These are phyloP conservation scores for Cladophialophora psammophila DNA, from an alignment of 2,329 filamentous ascomycete species.

Conservation along the genomic window DNA sequence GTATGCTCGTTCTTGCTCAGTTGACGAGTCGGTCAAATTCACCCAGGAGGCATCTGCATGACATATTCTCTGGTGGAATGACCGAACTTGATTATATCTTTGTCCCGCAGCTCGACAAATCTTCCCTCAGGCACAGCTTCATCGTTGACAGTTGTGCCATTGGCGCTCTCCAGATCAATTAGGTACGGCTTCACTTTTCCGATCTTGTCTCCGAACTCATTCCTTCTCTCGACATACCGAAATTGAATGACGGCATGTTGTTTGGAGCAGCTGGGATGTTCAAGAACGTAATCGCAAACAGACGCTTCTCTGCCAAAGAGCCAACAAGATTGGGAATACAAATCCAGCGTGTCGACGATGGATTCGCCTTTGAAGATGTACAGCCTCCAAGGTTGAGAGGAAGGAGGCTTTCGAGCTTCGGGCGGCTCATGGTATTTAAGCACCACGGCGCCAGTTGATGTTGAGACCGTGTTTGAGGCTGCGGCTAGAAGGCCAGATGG, in stretches of 20 bases:
- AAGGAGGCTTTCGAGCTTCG: constrained; percentile 86
- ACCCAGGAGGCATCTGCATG: constrained; percentile 73
- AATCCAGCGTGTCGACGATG: constrained; percentile 79
- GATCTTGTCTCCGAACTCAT: constrained; percentile 84
- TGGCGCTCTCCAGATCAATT: constrained; percentile 91
- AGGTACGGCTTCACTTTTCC: constrained; percentile 85
- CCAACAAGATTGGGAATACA: constrained; percentile 85
- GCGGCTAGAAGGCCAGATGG: constrained; percentile 83
- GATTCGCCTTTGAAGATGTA: constrained; percentile 90
- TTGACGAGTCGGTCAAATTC: not conserved
- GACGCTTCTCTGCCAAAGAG: constrained; percentile 80
- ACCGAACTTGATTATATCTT: constrained; percentile 89
- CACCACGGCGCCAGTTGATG: constrained; percentile 70
- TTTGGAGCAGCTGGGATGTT: constrained; percentile 92
- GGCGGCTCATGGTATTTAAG: constrained; percentile 96
- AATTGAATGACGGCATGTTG: constrained; percentile 98
- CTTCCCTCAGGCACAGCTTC: constrained; percentile 75
- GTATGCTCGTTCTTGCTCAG: not conserved
- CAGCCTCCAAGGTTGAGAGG: constrained; percentile 82
- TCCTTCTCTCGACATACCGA: constrained; percentile 79
- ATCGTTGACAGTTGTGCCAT: constrained; percentile 85
- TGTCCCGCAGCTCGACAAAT: constrained; percentile 85
- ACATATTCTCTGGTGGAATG: constrained; percentile 92
- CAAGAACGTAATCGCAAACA: constrained; percentile 82
- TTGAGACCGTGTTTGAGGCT: constrained; percentile 80